phyloP scores from a whole-genome alignment of 2,329 filamentous ascomycete genomes.

The Aspergillus sp. region DNA sequence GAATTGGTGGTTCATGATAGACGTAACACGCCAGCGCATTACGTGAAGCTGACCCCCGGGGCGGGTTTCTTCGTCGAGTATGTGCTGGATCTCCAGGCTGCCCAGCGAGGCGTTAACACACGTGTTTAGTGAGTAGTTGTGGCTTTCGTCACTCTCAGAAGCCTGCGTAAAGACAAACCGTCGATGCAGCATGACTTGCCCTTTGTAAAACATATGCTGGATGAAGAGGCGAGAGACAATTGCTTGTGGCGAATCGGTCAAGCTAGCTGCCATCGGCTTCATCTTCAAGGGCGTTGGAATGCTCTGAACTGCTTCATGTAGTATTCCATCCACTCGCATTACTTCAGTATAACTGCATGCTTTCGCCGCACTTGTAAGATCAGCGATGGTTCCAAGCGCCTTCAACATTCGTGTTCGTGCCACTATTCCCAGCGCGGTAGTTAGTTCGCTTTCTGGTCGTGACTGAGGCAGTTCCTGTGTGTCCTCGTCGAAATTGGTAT shows the following conservation, averaged over 20 bases:
- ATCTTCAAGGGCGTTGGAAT: slow-evolving; percentile 22
- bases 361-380: slow-evolving; percentile 33
- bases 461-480: slow-evolving; percentile 55
- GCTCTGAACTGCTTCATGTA: not conserved
- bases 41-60: slow-evolving; percentile 58
- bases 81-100: slow-evolving; percentile 53
- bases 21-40: slow-evolving; percentile 62
- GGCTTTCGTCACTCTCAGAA: slow-evolving; percentile 17
- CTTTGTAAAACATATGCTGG: slow-evolving; percentile 29
- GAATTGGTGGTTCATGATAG: slow-evolving; percentile 63
- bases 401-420: slow-evolving; percentile 37
- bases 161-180: slow-evolving; percentile 18
- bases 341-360: not conserved
- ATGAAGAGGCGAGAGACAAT: slow-evolving; percentile 30
- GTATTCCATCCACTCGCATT: not conserved
- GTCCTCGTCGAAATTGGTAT: slow-evolving; percentile 61
- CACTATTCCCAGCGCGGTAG: slow-evolving; percentile 43
- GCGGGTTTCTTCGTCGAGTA: slow-evolving; percentile 54
- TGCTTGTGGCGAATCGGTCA: slow-evolving; percentile 29
- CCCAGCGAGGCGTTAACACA: slow-evolving; percentile 53
- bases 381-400: slow-evolving; percentile 37
- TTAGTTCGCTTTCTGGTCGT: slow-evolving; percentile 58
- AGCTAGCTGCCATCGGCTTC: slow-evolving; percentile 23
- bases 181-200: slow-evolving; percentile 29
- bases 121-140: slow-evolving; percentile 46